A percentile compares a stretch with the other conserved stretches of the same genome.
Conservation (phyloP, 2,329 filamentous ascomycete genomes). For the Talaromyces islandicus region DNA sequence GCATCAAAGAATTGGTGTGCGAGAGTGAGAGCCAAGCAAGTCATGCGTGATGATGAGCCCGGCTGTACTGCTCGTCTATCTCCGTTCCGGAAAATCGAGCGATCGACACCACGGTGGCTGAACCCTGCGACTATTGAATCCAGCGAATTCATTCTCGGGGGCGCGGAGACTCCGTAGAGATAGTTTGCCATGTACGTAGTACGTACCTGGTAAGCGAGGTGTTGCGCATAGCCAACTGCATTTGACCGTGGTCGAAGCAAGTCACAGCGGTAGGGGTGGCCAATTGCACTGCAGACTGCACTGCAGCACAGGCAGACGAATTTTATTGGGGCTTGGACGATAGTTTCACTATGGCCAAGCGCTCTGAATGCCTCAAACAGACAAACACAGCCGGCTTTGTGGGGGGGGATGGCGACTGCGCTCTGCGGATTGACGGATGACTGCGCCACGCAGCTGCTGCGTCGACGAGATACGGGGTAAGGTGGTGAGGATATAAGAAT, state of each 20-base stretch:
- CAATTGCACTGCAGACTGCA: not conserved
- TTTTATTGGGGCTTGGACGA: not conserved
- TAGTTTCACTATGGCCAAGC: not conserved
- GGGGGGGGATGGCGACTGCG: conserved; percentile 1
- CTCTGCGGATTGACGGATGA: not conserved
- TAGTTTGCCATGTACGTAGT: too few species aligned
- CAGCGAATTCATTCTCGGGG: not conserved
- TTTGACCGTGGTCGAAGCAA: too few species aligned
- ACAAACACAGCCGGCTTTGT: conserved; percentile 8
- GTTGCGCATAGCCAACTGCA: too few species aligned
- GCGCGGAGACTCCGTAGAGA: too few species aligned
- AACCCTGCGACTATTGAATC: not conserved
- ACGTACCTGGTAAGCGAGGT: not conserved
- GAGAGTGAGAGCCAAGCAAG: too few species aligned
- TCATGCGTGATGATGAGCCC: too few species aligned
- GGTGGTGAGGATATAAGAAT: not conserved
- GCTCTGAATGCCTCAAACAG: not conserved
- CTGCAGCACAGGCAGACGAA: not conserved
- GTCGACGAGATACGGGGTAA: not conserved
- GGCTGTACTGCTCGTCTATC: too few species aligned
- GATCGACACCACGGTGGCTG: not conserved
- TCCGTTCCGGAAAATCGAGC: too few species aligned
- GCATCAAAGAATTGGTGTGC: too few species aligned
- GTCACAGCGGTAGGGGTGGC: not conserved
- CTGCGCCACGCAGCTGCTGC: not conserved